Evolutionary conservation across 768 basidiomycete species (phyloP).

Genomic region (Tricholoma saponaceum): DNA sequence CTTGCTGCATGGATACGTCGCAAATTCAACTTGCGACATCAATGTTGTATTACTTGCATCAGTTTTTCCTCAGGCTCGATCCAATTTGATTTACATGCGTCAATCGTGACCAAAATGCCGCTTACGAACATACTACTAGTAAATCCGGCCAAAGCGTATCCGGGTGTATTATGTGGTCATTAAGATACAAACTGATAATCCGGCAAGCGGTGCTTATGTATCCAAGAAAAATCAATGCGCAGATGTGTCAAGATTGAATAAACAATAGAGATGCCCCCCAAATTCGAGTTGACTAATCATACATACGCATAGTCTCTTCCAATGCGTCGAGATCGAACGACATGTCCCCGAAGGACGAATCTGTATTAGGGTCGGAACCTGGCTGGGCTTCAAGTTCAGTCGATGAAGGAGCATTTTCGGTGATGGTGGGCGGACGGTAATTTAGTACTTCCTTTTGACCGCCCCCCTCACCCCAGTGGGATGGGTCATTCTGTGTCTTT

Average conservation of each 20-base stretch:
- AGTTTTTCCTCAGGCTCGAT: too few species aligned
- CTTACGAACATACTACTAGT: too few species aligned
- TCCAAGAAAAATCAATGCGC: too few species aligned
- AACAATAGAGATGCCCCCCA: neutral
- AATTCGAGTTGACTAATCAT: constrained; percentile 16
- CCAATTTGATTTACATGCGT: too few species aligned
- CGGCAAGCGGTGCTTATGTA: too few species aligned
- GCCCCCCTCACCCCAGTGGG: neutral
- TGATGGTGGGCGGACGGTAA: neutral
- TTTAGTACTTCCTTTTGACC: neutral
- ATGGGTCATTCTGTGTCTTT: neutral
- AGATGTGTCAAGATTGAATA: neutral
- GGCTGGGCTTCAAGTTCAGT: neutral
- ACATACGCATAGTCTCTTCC: constrained; percentile 23
- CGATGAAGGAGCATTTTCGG: neutral
- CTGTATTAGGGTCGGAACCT: constrained; percentile 11
- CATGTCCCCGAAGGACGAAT: constrained; percentile 24
- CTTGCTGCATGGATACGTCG: too few species aligned
- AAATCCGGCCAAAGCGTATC: too few species aligned
- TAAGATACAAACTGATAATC: too few species aligned
- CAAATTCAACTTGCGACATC: too few species aligned
- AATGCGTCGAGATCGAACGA: constrained; percentile 23
- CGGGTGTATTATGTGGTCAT: too few species aligned
- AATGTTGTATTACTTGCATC: too few species aligned
- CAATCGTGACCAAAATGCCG: too few species aligned